A percentile compares a stretch with the other conserved stretches of the same genome.
Evolutionary conservation across 768 basidiomycete species (phyloP).

Genomic region (Chiua virens): DNA sequence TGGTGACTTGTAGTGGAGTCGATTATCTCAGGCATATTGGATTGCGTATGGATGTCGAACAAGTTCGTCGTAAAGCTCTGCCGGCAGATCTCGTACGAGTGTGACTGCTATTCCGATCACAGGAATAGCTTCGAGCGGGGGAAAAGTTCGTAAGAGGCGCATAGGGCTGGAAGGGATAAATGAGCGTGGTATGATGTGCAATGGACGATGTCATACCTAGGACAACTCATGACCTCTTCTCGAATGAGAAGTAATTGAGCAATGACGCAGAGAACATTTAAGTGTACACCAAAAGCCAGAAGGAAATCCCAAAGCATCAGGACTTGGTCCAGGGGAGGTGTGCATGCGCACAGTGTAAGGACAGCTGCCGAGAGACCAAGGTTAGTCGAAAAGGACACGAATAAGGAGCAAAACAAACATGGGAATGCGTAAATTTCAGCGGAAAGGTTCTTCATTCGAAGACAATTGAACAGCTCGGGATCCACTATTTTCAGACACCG

Average conservation of each 20-base stretch:
- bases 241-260: slow-evolving; percentile 91
- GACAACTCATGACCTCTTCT: slow-evolving; percentile 83
- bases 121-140: slow-evolving; percentile 81
- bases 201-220: slow-evolving; percentile 57
- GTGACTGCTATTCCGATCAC: slow-evolving; percentile 94
- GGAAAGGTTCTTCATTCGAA: slow-evolving; percentile 87
- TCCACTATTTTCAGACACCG: slow-evolving; percentile 91
- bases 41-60: slow-evolving; percentile 83
- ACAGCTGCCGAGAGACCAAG: slow-evolving; percentile 56
- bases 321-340: slow-evolving; percentile 94
- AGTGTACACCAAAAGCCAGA: slow-evolving; percentile 92
- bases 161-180: slow-evolving; percentile 67
- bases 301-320: slow-evolving; percentile 97
- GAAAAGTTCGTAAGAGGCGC: slow-evolving; percentile 91
- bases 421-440: slow-evolving; percentile 99
- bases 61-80: slow-evolving; percentile 85
- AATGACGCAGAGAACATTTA: slow-evolving; percentile 96
- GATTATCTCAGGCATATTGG: slow-evolving; percentile 15
- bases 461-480: slow-evolving; percentile 74
- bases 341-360: slow-evolving; percentile 93
- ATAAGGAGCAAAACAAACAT: slow-evolving; percentile 51
- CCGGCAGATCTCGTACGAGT: slow-evolving; percentile 86
- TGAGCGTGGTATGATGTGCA: neutral
- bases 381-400: neutral
- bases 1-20: neutral